Evolutionary conservation across 2,329 filamentous ascomycete species (phyloP).

Genomic region (Pestalotiopsis sp.): DNA sequence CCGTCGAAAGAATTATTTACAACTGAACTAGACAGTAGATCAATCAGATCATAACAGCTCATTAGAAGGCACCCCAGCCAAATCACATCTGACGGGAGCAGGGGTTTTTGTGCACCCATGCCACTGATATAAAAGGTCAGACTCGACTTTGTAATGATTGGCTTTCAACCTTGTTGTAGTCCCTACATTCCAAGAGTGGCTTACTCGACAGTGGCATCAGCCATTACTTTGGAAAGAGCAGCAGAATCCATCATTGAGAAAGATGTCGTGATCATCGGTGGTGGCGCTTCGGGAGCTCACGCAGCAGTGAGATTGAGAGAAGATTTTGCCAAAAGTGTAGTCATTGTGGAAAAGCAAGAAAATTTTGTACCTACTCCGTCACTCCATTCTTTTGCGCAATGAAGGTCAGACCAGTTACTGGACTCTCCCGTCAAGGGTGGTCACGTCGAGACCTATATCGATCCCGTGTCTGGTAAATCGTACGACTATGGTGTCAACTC

Average conservation of each 20-base stretch:
- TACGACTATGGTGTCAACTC: slow-evolving; percentile 38
- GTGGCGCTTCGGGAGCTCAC: slow-evolving; percentile 38
- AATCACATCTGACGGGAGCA: not conserved
- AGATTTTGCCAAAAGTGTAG: slow-evolving; percentile 32
- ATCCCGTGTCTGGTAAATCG: slow-evolving; percentile 34
- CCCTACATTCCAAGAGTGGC: not conserved
- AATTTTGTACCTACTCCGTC: not conserved
- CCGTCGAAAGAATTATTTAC: too few relatives aligned
- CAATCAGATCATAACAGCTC: not conserved
- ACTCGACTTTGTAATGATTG: not conserved
- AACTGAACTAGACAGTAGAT: not conserved
- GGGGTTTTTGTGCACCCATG: not conserved
- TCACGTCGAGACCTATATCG: slow-evolving; percentile 47
- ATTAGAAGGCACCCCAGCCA: not conserved
- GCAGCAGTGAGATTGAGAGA: slow-evolving; percentile 36
- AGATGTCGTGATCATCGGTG: slow-evolving; percentile 34
- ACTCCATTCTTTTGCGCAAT: not conserved
- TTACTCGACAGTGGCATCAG: not conserved
- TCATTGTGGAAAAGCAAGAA: slow-evolving; percentile 34
- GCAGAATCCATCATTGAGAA: slow-evolving; percentile 7
- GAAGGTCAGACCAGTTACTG: not conserved
- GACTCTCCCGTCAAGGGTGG: slow-evolving; percentile 35
- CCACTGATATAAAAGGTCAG: not conserved
- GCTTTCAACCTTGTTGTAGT: not conserved
- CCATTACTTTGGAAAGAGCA: not conserved